phyloP scores from a whole-genome alignment of 2,329 filamentous ascomycete genomes.

The Leptographium galeiforme region DNA sequence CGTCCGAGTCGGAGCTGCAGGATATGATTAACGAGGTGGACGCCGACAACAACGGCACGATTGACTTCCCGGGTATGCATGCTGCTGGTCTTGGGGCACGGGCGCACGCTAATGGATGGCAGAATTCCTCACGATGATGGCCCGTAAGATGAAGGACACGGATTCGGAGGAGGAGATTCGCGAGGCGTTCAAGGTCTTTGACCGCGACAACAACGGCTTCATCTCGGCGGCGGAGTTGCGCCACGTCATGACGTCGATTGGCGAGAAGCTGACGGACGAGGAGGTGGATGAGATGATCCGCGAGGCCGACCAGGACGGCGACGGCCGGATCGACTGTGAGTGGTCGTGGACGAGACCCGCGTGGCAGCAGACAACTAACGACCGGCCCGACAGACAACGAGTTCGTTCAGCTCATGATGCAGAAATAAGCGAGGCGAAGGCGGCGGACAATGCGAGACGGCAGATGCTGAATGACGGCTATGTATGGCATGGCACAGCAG shows the following conservation, averaged over 20 bases:
- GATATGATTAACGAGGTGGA: constrained; percentile 94
- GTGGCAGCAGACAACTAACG: neutral
- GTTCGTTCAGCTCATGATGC: constrained; percentile 92
- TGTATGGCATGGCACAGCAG: constrained; percentile 6
- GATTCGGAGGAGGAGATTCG: constrained; percentile 85
- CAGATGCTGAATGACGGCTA: neutral
- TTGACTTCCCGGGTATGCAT: constrained; percentile 70
- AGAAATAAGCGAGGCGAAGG: constrained; percentile 49
- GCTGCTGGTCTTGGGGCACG: neutral
- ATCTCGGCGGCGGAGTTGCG: constrained; percentile 80
- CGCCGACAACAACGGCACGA: constrained; percentile 84
- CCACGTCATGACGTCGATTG: constrained; percentile 85
- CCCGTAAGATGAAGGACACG: constrained; percentile 87
- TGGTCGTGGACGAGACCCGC: constrained; percentile 2
- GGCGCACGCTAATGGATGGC: constrained; percentile 2
- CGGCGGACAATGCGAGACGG: neutral
- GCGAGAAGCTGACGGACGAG: constrained; percentile 81
- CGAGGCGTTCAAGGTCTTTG: constrained; percentile 80
- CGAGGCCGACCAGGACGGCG: constrained; percentile 79
- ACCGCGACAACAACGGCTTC: constrained; percentile 84
- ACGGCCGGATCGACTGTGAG: constrained; percentile 79
- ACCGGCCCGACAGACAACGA: constrained; percentile 58
- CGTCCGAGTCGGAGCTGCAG: constrained; percentile 78
- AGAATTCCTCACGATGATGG: constrained; percentile 93
- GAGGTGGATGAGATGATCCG: constrained; percentile 91